Conservation (phyloP, 1,139 yeast species). For the Eremothecium gossypii region DNA sequence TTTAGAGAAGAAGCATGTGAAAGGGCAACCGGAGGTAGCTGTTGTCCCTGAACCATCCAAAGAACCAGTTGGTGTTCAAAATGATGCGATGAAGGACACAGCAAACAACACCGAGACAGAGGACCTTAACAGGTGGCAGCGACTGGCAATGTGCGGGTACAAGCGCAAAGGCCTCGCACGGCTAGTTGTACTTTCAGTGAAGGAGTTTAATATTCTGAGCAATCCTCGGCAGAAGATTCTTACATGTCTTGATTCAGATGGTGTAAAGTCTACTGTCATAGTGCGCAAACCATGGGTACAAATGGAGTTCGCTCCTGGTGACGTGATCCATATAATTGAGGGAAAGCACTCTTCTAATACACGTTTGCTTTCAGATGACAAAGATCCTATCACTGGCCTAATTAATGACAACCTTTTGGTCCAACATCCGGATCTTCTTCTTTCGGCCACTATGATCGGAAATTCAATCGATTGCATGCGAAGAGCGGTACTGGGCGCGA, state of each 20-base stretch:
- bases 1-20: conserved; percentile 4
- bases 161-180: conserved; percentile 42
- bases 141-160: conserved; percentile 38
- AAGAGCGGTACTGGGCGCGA: conserved; percentile 50
- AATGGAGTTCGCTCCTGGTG: conserved; percentile 37
- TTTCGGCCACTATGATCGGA: conserved; percentile 77
- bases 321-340: conserved; percentile 52
- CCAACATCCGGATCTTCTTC: conserved; percentile 72
- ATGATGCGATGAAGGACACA: not conserved
- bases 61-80: conserved; percentile 5
- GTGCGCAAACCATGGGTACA: conserved; percentile 43
- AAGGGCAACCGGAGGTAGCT: not conserved
- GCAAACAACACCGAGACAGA: not conserved
- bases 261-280: conserved; percentile 34
- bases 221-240: conserved; percentile 41
- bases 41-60: not conserved
- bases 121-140: conserved; percentile 4
- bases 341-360: conserved; percentile 34
- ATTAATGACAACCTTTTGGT: conserved; percentile 54
- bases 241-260: conserved; percentile 36
- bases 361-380: conserved; percentile 25
- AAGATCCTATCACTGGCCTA: conserved; percentile 39
- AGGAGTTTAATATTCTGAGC: conserved; percentile 30
- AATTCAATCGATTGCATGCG: conserved; percentile 68
- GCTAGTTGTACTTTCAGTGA: conserved; percentile 32